Evolutionary conservation across 2,329 filamentous ascomycete species (phyloP).

Genomic region (Torrubiellomyces zombiae): DNA sequence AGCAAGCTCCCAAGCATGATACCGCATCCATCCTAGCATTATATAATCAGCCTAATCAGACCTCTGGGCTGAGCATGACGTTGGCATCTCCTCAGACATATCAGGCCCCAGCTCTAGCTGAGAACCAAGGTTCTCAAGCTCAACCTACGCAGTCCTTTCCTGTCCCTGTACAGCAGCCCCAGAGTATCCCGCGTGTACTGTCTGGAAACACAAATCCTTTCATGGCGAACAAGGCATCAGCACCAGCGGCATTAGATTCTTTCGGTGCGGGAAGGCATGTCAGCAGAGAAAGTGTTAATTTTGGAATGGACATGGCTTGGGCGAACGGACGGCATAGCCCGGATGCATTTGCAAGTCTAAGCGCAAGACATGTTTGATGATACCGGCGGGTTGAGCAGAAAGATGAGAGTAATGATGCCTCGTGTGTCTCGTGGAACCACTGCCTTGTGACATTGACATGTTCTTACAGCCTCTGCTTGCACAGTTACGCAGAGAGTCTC

Average conservation of each 20-base stretch:
- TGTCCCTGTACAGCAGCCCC: constrained; percentile 9
- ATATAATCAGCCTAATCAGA: constrained; percentile 45
- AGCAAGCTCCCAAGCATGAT: constrained; percentile 36
- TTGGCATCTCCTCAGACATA: no score
- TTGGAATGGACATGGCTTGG: constrained; percentile 48
- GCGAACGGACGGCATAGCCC: constrained; percentile 59
- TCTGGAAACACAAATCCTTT: constrained; percentile 42
- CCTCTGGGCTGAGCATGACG: no score
- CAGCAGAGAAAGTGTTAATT: constrained; percentile 56
- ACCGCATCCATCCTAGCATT: constrained; percentile 63
- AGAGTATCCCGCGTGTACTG: constrained; percentile 17
- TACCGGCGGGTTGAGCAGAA: constrained; percentile 1
- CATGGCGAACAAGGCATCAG: constrained; percentile 17
- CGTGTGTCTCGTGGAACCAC: constrained; percentile 1
- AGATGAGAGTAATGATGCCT: not conserved
- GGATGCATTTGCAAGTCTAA: constrained; percentile 64
- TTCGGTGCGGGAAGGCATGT: constrained; percentile 15
- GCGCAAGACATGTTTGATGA: constrained; percentile 36
- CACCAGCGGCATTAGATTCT: constrained; percentile 22
- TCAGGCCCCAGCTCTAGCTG: constrained; percentile 13
- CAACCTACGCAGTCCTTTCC: constrained; percentile 12
- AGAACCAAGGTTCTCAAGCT: constrained; percentile 11
- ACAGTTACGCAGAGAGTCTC: no score
- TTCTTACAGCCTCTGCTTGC: no score
- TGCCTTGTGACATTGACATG: no score